Conservation (phyloP, 2,329 filamentous ascomycete genomes). For the Fusarium nematophilum region DNA sequence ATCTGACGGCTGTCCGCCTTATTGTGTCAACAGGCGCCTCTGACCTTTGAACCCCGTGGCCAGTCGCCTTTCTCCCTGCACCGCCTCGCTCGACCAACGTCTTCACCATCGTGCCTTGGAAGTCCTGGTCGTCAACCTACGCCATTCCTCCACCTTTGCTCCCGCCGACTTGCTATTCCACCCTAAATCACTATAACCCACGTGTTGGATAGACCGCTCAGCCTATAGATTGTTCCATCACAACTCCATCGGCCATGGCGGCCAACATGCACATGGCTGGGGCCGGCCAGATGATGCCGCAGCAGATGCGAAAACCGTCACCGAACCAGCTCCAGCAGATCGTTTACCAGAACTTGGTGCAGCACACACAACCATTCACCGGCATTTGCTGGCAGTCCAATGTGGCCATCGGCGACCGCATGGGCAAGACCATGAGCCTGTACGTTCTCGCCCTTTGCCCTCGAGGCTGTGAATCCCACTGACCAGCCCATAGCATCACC, state of each 20-base stretch:
- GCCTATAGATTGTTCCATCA: constrained; percentile 28
- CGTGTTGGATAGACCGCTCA: constrained; percentile 13
- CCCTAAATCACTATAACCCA: constrained; percentile 11
- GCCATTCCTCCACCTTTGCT: not conserved
- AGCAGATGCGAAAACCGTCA: constrained; percentile 52
- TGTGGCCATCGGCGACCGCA: constrained; percentile 53
- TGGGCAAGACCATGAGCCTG: constrained; percentile 57
- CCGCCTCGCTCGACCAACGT: constrained; percentile 11
- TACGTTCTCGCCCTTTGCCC: constrained; percentile 45
- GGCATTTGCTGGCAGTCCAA: constrained; percentile 54
- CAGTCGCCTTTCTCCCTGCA: constrained; percentile 19
- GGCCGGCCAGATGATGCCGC: constrained; percentile 59
- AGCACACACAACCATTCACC: constrained; percentile 48
- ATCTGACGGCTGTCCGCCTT: constrained; percentile 36
- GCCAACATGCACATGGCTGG: constrained; percentile 68
- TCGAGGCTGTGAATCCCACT: constrained; percentile 20
- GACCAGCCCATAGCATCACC: constrained; percentile 55
- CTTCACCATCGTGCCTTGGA: not conserved
- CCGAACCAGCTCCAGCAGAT: constrained; percentile 50
- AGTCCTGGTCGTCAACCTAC: constrained; percentile 1
- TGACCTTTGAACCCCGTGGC: constrained; percentile 7
- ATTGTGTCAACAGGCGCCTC: constrained; percentile 11
- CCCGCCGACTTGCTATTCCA: too few relatives aligned
- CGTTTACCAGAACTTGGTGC: constrained; percentile 55
- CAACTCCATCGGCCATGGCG: constrained; percentile 64